phyloP scores from a whole-genome alignment of 768 basidiomycete species.

The Zangia roseola region DNA sequence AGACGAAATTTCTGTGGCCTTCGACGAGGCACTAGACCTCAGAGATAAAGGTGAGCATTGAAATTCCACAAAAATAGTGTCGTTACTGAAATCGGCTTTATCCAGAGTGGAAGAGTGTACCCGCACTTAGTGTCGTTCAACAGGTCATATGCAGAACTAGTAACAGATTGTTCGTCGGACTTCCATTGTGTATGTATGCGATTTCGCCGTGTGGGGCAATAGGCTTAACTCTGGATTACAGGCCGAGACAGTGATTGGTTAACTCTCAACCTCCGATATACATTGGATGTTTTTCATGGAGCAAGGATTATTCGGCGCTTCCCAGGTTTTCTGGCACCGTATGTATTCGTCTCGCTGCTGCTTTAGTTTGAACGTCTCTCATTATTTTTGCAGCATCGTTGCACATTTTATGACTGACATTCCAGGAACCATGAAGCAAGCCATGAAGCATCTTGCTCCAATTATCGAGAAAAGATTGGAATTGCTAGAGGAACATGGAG shows the following conservation, averaged over 20 bases:
- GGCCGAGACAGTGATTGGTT: too few species aligned
- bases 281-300: slow-evolving; percentile 20
- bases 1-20: slow-evolving; percentile 42
- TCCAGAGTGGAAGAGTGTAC: slow-evolving; percentile 41
- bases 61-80: too few species aligned
- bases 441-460: too few species aligned
- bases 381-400: too few species aligned
- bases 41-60: slow-evolving; percentile 9
- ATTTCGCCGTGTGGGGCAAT: not conserved
- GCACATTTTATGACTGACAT: too few species aligned
- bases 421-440: too few species aligned
- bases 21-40: slow-evolving; percentile 36
- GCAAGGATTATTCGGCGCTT: slow-evolving; percentile 29
- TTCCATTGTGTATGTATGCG: slow-evolving; percentile 39
- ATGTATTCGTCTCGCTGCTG: not conserved
- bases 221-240: too few species aligned
- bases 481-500: slow-evolving; percentile 22
- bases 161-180: slow-evolving; percentile 50
- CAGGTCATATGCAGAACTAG: slow-evolving; percentile 40
- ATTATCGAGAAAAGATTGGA: slow-evolving; percentile 24
- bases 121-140: slow-evolving; percentile 24
- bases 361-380: too few species aligned
- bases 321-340: slow-evolving; percentile 36
- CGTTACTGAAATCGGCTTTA: not conserved
- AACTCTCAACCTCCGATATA: too few species aligned